Evolutionary conservation across 2,329 filamentous ascomycete genomes (phyloP).

Genomic region (Pseudogymnoascus sp.): DNA sequence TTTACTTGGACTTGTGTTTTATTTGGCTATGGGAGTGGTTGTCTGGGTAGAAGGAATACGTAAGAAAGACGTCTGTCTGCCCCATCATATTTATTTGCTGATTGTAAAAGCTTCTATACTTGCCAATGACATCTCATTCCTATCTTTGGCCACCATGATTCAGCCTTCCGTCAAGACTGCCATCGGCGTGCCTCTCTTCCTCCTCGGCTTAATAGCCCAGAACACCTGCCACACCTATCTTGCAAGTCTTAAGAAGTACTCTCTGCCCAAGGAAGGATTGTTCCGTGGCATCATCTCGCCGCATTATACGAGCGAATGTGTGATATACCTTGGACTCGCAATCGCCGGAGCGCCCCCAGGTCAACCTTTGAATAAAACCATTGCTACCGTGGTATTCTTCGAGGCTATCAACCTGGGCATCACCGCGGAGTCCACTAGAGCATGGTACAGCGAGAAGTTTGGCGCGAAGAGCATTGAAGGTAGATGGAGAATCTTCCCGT

Average conservation of each 20-base stretch:
- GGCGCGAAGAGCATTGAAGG: conserved; percentile 51
- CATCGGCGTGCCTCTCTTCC: conserved; percentile 53
- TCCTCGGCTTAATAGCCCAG: conserved; percentile 63
- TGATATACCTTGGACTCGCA: conserved; percentile 73
- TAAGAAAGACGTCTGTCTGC: conserved; percentile 34
- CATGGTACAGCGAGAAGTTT: conserved; percentile 74
- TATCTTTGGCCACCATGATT: conserved; percentile 14
- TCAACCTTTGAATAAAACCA: conserved; percentile 58
- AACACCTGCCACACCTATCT: conserved; percentile 65
- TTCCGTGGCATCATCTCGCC: conserved; percentile 72
- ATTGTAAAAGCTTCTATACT: conserved; percentile 4
- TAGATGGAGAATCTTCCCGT: conserved; percentile 71
- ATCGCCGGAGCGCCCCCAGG: conserved; percentile 63
- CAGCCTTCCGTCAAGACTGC: conserved; percentile 39
- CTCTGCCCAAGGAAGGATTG: conserved; percentile 62
- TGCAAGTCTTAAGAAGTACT: conserved; percentile 68
- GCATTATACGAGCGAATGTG: conserved; percentile 84
- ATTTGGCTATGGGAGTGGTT: conserved; percentile 61
- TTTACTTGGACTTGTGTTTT: conserved; percentile 69
- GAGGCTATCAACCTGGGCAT: conserved; percentile 71
- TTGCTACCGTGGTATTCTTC: conserved; percentile 63
- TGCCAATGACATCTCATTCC: conserved; percentile 4
- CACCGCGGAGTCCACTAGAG: conserved; percentile 67
- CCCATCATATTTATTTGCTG: conserved; percentile 16
- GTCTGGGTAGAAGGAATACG: conserved; percentile 78